These are phyloP conservation scores for Pseudozyma hubeiensis DNA, from an alignment of 1,284 basidiomycete genomes.

Conservation along the genomic window DNA sequence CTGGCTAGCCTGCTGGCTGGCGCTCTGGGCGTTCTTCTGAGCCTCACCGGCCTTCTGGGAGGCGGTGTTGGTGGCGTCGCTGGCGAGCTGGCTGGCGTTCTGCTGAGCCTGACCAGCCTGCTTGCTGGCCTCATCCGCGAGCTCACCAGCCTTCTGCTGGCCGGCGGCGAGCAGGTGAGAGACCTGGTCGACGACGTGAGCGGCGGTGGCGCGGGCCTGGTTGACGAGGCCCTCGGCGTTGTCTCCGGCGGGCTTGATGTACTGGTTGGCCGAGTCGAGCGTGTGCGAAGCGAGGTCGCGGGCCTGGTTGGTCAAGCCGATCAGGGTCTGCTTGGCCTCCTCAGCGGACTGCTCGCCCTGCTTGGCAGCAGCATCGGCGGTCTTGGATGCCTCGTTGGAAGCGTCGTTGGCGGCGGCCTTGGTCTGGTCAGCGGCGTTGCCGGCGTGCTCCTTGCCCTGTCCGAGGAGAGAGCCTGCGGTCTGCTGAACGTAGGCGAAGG, in stretches of 20 bases:
- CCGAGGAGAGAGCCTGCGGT: slow-evolving; percentile 47
- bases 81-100: slow-evolving; percentile 21
- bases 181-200: slow-evolving; percentile 42
- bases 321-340: slow-evolving; percentile 52
- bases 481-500: slow-evolving; percentile 52
- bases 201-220: slow-evolving; percentile 47
- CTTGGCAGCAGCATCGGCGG: slow-evolving; percentile 42
- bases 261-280: slow-evolving; percentile 55
- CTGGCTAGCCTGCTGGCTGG: slow-evolving; percentile 34
- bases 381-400: slow-evolving; percentile 41
- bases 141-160: slow-evolving; percentile 46
- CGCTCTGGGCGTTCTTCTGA: slow-evolving; percentile 23
- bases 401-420: slow-evolving; percentile 47
- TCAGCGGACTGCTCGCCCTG: slow-evolving; percentile 49
- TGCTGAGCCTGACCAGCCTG: slow-evolving; percentile 26
- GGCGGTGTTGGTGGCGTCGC: slow-evolving; percentile 23
- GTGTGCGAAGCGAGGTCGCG: slow-evolving; percentile 53
- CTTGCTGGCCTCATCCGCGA: slow-evolving; percentile 43
- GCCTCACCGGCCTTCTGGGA: slow-evolving; percentile 39
- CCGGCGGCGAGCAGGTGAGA: slow-evolving; percentile 41
- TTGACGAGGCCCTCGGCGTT: slow-evolving; percentile 40
- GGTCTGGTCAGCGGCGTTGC: slow-evolving; percentile 47
- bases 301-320: slow-evolving; percentile 50
- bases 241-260: slow-evolving; percentile 55
- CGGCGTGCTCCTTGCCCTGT: slow-evolving; percentile 38